A percentile compares a stretch with the other conserved stretches of the same genome.
Conservation (phyloP, 2,329 filamentous ascomycete species). For the Calycina marina region DNA sequence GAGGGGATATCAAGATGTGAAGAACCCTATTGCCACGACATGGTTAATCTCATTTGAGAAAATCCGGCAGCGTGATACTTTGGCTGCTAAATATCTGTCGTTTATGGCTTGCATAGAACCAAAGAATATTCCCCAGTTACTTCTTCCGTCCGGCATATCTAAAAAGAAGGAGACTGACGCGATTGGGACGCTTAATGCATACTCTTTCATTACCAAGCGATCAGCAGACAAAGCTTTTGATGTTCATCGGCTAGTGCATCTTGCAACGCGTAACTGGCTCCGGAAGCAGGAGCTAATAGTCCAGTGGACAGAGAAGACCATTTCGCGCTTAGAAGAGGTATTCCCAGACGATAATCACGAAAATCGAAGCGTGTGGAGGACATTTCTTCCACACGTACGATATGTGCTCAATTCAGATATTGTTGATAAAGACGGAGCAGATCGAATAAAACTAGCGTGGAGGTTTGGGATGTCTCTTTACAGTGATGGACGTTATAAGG, state of each 20-base stretch:
- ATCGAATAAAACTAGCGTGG: conserved; percentile 1
- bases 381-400: conserved; percentile 4
- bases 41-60: conserved; percentile 1
- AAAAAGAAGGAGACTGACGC: background rate
- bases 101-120: conserved; percentile 7
- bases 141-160: conserved; percentile 17
- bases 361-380: conserved; percentile 5
- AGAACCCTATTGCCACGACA: conserved; percentile 9
- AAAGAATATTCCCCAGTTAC: conserved; percentile 24
- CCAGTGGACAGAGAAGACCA: conserved; percentile 4
- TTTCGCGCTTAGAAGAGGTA: conserved; percentile 4
- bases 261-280: background rate
- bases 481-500: conserved; percentile 3
- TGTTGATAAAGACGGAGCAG: background rate
- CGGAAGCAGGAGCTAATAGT: conserved; percentile 3
- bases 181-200: background rate
- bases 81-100: background rate
- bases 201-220: conserved; percentile 2
- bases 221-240: conserved; percentile 2
- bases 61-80: conserved; percentile 1
- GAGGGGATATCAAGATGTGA: conserved; percentile 20
- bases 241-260: conserved; percentile 2
- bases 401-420: background rate
- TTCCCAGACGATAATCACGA: conserved; percentile 5
- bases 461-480: conserved; percentile 1